Conservation (phyloP, 2,329 filamentous ascomycete species). For the Ambrosiella beaveri region DNA sequence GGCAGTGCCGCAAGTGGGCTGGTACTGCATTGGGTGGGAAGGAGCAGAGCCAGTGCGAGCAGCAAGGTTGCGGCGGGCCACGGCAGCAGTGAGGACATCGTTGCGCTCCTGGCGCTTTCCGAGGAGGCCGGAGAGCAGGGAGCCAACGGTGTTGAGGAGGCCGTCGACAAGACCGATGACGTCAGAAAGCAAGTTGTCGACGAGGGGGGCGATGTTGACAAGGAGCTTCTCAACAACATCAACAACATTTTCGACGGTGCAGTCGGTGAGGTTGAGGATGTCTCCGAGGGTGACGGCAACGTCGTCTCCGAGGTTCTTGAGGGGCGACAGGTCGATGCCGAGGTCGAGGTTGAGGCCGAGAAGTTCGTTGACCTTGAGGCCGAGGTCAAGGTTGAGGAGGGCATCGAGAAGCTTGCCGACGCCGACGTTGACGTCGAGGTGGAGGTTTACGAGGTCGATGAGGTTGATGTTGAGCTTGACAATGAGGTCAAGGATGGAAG, state of each 20-base stretch:
- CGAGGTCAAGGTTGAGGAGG: slow-evolving; percentile 7
- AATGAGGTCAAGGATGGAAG: slow-evolving; percentile 2
- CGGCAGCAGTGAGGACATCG: slow-evolving; percentile 5
- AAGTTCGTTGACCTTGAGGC: slow-evolving; percentile 4
- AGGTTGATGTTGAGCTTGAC: slow-evolving; percentile 10
- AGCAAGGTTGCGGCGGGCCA: not conserved
- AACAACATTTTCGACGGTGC: slow-evolving; percentile 4
- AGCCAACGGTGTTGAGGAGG: slow-evolving; percentile 3
- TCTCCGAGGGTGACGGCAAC: slow-evolving; percentile 5
- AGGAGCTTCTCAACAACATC: slow-evolving; percentile 5
- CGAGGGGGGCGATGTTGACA: slow-evolving; percentile 1
- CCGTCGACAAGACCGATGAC: slow-evolving; percentile 1
- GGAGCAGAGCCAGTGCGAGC: not conserved
- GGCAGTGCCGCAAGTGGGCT: slow-evolving; percentile 25
- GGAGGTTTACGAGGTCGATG: slow-evolving; percentile 9
- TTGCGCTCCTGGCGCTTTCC: slow-evolving; percentile 5
- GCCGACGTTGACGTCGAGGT: slow-evolving; percentile 6
- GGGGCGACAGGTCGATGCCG: slow-evolving; percentile 1
- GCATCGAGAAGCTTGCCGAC: slow-evolving; percentile 7
- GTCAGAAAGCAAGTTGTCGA: slow-evolving; percentile 1
- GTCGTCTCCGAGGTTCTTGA: not conserved
- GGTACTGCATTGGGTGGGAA: slow-evolving; percentile 40
- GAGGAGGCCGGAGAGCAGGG: slow-evolving; percentile 6
- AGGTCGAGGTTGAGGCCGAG: slow-evolving; percentile 8
- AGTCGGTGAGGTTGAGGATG: slow-evolving; percentile 4